Evolutionary conservation across 164 flowering plant genomes (phyloP).

Genomic region (Vitis rotundifolia): DNA sequence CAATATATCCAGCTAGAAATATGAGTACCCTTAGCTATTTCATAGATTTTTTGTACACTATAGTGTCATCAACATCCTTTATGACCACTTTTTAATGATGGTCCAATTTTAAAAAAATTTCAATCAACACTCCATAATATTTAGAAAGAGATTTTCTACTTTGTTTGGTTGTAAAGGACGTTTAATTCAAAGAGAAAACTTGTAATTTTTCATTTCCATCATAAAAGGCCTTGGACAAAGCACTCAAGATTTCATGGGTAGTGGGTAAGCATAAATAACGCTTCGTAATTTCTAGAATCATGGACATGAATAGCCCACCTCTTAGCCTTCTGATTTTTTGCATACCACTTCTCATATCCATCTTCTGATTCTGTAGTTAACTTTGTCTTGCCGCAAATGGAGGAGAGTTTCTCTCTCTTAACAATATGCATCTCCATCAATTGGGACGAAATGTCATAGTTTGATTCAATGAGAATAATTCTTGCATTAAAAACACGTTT

Average conservation of each 20-base stretch:
- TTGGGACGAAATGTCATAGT: no score
- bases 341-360: conserved; percentile 8
- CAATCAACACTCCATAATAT: conserved; percentile 2
- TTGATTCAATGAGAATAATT: no score
- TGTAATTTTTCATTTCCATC: conserved; percentile 5
- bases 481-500: no score
- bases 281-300: neutral
- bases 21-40: conserved; percentile 1
- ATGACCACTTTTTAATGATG: conserved; percentile 9
- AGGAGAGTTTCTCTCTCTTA: conserved; percentile 3
- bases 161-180: conserved; percentile 2
- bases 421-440: no score
- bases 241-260: neutral
- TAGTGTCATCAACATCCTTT: neutral
- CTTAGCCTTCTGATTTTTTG: conserved; percentile 5
- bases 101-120: conserved; percentile 4
- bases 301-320: conserved; percentile 1
- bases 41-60: neutral
- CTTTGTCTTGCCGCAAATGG: neutral
- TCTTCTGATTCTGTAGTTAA: neutral
- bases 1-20: conserved; percentile 6
- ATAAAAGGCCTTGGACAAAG: conserved; percentile 3
- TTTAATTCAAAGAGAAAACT: conserved; percentile 1
- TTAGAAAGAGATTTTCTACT: neutral
- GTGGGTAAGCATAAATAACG: neutral